Evolutionary conservation across 495 filamentous ascomycete species (phyloP).

Genomic region (Lophiotrema nucula): DNA sequence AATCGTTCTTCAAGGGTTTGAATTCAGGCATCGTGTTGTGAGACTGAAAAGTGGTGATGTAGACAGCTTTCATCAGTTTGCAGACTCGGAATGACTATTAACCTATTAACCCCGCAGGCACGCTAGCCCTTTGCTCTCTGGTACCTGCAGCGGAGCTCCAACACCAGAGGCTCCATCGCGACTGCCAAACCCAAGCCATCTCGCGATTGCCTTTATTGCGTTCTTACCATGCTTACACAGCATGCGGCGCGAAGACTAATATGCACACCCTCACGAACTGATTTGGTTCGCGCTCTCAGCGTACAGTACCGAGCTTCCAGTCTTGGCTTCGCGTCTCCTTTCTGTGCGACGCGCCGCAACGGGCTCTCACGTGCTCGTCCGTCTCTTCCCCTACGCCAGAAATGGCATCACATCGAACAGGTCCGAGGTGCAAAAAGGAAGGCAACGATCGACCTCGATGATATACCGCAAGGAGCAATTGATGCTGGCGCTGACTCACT

Average conservation of each 20-base stretch:
- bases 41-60: no score
- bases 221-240: no score
- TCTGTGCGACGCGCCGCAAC: neutral
- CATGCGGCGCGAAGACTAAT: no score
- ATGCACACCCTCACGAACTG: no score
- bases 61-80: no score
- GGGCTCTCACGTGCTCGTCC: neutral
- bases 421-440: constrained; percentile 23
- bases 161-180: neutral
- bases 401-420: constrained; percentile 11
- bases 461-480: constrained; percentile 31
- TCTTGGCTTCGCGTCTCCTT: neutral
- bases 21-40: constrained; percentile 50
- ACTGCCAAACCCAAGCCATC: neutral
- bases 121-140: no score
- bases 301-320: no score
- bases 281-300: no score
- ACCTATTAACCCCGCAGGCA: no score
- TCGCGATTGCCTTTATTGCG: no score
- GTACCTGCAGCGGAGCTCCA: no score
- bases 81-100: no score
- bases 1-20: constrained; percentile 81
- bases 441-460: constrained; percentile 23
- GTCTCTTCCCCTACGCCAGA: neutral
- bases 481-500: constrained; percentile 1